Evolutionary conservation across 2,329 filamentous ascomycete species (phyloP).

Genomic region (Teratosphaeria nubilosa): DNA sequence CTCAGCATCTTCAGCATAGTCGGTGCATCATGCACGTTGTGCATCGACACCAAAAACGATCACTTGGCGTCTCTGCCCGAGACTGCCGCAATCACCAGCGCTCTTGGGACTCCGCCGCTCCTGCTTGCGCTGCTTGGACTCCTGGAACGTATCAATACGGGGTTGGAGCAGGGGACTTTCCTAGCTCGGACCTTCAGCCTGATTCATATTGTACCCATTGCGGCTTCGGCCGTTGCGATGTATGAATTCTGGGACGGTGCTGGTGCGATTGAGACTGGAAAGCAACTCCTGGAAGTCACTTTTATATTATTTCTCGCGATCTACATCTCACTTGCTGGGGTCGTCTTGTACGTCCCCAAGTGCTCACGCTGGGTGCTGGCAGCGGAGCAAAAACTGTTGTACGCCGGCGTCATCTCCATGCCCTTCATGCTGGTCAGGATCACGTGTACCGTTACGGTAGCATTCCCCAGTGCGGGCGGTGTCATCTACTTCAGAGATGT

Average conservation of each 20-base stretch:
- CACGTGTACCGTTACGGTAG: slow-evolving; percentile 21
- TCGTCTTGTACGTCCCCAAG: slow-evolving; percentile 9
- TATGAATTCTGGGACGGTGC: slow-evolving; percentile 2
- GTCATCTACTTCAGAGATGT: slow-evolving; percentile 12
- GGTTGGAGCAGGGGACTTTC: slow-evolving; percentile 9
- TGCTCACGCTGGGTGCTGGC: slow-evolving; percentile 4
- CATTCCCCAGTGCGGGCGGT: slow-evolving; percentile 9
- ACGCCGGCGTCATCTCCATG: slow-evolving; percentile 16
- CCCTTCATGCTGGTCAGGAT: slow-evolving; percentile 26
- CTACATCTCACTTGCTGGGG: slow-evolving; percentile 11
- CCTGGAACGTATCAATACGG: slow-evolving; percentile 12
- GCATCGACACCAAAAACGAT: slow-evolving; percentile 15
- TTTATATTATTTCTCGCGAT: slow-evolving; percentile 14
- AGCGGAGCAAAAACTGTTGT: slow-evolving; percentile 11
- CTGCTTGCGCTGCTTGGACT: slow-evolving; percentile 17
- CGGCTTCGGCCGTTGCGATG: slow-evolving; percentile 17
- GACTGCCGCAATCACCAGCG: slow-evolving; percentile 17
- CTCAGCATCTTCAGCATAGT: slow-evolving; percentile 19
- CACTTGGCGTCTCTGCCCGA: slow-evolving; percentile 7
- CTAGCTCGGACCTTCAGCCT: slow-evolving; percentile 8
- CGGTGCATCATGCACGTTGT: slow-evolving; percentile 15
- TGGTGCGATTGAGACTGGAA: slow-evolving; percentile 4
- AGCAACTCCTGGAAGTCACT: slow-evolving; percentile 10
- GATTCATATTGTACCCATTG: slow-evolving; percentile 14
- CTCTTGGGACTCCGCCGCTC: slow-evolving; percentile 19